Evolutionary conservation across 441 rosid genomes (phyloP).

Genomic region (Croton laevigatus): DNA sequence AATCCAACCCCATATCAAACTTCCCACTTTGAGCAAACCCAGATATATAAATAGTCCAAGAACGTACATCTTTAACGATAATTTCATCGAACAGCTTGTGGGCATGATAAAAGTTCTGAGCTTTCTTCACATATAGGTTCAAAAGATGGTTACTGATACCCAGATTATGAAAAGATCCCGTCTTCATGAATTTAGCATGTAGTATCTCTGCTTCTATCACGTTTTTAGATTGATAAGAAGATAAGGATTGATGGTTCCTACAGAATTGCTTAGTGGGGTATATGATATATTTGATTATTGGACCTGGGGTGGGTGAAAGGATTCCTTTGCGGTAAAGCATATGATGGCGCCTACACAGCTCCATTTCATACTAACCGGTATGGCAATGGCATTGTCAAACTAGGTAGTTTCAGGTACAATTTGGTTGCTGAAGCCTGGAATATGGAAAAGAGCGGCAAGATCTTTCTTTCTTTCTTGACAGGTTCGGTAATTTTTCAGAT

Average conservation of each 20-base stretch:
- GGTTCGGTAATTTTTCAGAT: too few relatives aligned
- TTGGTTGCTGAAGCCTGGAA: too few relatives aligned
- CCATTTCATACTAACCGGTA: constrained; percentile 20
- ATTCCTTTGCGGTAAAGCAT: background rate
- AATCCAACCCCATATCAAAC: constrained; percentile 21
- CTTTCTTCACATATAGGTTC: constrained; percentile 9
- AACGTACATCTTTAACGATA: constrained; percentile 33
- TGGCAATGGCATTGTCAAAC: too few relatives aligned
- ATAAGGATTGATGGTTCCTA: constrained; percentile 3
- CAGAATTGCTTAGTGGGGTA: background rate
- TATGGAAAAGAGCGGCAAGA: too few relatives aligned
- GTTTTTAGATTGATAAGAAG: background rate
- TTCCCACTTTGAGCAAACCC: constrained; percentile 32
- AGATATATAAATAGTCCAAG: constrained; percentile 47
- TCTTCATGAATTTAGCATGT: constrained; percentile 39
- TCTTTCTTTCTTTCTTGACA: too few relatives aligned
- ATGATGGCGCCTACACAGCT: background rate
- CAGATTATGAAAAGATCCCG: constrained; percentile 26
- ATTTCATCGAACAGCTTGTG: constrained; percentile 45
- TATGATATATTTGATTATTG: background rate
- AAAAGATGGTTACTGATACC: constrained; percentile 29
- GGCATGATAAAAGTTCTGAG: constrained; percentile 25
- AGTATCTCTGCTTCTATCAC: constrained; percentile 7
- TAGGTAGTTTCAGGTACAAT: background rate
- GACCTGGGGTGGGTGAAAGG: constrained; percentile 1